A percentile compares a stretch with the other conserved stretches of the same genome.
These are phyloP conservation scores for Aspergillus glaucus DNA, from an alignment of 2,329 filamentous ascomycete genomes.

Conservation along the genomic window DNA sequence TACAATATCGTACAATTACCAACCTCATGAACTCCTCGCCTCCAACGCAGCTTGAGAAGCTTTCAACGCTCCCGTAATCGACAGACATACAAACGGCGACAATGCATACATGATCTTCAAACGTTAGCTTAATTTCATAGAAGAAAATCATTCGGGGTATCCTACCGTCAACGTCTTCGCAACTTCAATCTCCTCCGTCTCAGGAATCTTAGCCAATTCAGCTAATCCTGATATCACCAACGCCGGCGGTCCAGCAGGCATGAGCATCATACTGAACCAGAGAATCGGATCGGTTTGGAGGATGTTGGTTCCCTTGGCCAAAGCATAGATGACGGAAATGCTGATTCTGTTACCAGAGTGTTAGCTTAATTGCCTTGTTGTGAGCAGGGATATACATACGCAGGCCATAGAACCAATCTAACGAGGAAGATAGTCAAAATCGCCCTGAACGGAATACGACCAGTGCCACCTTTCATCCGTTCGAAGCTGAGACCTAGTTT, in stretches of 20 bases:
- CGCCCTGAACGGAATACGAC: conserved; percentile 36
- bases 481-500: conserved; percentile 53
- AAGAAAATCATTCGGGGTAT: conserved; percentile 14
- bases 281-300: conserved; percentile 56
- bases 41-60: conserved; percentile 21
- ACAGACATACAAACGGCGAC: conserved; percentile 25
- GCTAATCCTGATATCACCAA: conserved; percentile 49
- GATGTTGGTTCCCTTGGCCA: conserved; percentile 49
- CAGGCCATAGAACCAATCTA: conserved; percentile 58
- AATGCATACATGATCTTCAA: conserved; percentile 25
- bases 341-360: conserved; percentile 30
- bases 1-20: background rate
- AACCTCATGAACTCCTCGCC: conserved; percentile 1
- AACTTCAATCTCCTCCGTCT: conserved; percentile 48
- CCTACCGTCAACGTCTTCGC: conserved; percentile 47
- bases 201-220: conserved; percentile 40
- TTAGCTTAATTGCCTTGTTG: background rate
- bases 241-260: conserved; percentile 51
- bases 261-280: conserved; percentile 60
- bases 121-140: conserved; percentile 1
- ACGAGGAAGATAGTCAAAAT: conserved; percentile 49
- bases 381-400: conserved; percentile 17
- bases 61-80: conserved; percentile 26
- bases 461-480: conserved; percentile 37
- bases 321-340: conserved; percentile 49